Conservation (phyloP, 805 yeast genomes). For the Candida dendrica region DNA sequence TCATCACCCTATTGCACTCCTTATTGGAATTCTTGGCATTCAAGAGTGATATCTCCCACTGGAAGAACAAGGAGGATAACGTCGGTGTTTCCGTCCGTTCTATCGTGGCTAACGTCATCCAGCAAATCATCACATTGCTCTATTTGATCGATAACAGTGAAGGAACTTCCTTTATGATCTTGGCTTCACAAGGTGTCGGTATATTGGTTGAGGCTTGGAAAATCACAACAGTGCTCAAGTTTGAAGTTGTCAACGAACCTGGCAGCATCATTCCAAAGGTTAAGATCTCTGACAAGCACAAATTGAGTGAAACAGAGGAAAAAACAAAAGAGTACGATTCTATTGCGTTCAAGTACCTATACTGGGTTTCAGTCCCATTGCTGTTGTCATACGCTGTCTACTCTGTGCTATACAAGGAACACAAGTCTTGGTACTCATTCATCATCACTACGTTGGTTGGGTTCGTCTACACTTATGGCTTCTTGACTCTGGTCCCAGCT, state of each 20-base stretch:
- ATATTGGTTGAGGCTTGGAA: constrained; percentile 36
- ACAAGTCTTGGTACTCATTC: constrained; percentile 37
- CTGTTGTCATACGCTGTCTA: constrained; percentile 28
- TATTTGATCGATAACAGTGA: constrained; percentile 32
- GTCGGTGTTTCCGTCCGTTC: constrained; percentile 33
- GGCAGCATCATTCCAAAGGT: constrained; percentile 17
- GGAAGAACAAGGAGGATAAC: constrained; percentile 32
- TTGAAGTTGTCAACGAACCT: constrained; percentile 16
- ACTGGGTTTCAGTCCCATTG: constrained; percentile 29
- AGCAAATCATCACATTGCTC: constrained; percentile 30
- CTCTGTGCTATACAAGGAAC: constrained; percentile 29
- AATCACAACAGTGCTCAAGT: constrained; percentile 28
- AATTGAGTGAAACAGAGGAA: constrained; percentile 28
- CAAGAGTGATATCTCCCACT: constrained; percentile 33
- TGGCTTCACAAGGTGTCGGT: constrained; percentile 29
- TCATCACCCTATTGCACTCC: constrained; percentile 29
- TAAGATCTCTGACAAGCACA: constrained; percentile 25
- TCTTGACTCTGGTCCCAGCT: constrained; percentile 31
- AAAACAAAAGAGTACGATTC: constrained; percentile 34
- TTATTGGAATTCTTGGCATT: constrained; percentile 33
- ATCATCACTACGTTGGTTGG: constrained; percentile 32
- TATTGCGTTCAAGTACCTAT: constrained; percentile 31
- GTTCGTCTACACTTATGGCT: constrained; percentile 34
- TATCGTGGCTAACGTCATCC: constrained; percentile 31
- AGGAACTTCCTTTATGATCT: constrained; percentile 30